Conservation (phyloP, 2,329 filamentous ascomycete species). For the Pseudogymnoascus sp. region DNA sequence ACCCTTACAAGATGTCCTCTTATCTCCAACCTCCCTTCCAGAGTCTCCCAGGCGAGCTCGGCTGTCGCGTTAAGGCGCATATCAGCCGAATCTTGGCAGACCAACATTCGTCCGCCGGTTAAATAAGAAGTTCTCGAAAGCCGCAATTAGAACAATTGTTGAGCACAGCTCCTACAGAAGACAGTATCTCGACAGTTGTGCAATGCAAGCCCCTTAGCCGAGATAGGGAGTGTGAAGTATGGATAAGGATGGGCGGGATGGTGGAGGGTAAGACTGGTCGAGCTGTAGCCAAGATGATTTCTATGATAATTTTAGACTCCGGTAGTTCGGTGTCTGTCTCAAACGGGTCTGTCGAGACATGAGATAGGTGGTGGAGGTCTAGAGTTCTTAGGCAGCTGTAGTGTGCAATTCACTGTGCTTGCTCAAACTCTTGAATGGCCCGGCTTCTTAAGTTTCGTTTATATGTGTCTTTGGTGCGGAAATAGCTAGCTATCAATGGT, state of each 20-base stretch:
- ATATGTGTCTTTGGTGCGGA: background rate
- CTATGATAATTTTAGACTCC: background rate
- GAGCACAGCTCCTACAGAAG: background rate
- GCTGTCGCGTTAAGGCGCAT: background rate
- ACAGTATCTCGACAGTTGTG: background rate
- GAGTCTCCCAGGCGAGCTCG: background rate
- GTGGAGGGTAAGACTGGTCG: background rate
- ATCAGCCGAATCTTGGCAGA: background rate
- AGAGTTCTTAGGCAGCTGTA: too few species aligned
- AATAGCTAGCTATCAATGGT: background rate
- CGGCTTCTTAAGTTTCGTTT: background rate
- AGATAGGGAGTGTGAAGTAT: background rate
- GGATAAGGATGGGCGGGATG: background rate
- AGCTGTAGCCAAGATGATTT: conserved; percentile 5
- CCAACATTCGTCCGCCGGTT: background rate
- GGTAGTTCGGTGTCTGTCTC: too few species aligned
- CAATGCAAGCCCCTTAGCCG: background rate
- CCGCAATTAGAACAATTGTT: background rate
- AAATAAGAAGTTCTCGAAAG: conserved; percentile 1
- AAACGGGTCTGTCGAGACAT: too few species aligned
- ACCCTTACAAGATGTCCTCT: background rate
- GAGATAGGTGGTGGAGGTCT: too few species aligned
- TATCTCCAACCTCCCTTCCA: background rate
- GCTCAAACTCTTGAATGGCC: background rate
- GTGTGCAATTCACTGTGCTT: background rate